Percentiles rank a stretch among this genome's conserved stretches.
phyloP scores from a whole-genome alignment of 352 stramenopile species.

The Pythium vanterpoolii region DNA sequence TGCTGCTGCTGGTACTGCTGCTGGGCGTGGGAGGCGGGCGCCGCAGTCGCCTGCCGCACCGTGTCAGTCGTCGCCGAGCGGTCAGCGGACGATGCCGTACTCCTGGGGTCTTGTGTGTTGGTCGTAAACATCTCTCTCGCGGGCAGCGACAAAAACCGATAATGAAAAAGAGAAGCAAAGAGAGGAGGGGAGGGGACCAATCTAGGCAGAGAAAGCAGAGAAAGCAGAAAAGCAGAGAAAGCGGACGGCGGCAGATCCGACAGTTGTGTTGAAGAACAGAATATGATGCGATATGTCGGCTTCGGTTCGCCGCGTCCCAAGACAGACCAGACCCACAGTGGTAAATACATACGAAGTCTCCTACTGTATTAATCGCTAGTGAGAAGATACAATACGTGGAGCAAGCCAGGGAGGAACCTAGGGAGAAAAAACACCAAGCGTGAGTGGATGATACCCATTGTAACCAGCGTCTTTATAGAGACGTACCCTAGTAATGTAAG shows the following conservation, averaged over 20 bases:
- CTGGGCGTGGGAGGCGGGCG: not conserved
- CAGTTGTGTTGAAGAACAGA: slow-evolving; percentile 10
- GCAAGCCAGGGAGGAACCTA: not conserved
- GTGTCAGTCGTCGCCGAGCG: not conserved
- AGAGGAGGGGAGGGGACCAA: not conserved
- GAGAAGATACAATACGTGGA: slow-evolving; percentile 1
- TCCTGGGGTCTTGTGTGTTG: not conserved
- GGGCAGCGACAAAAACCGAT: not conserved
- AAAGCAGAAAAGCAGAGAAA: not conserved
- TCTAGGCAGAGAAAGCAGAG: not conserved
- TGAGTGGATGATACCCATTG: not conserved
- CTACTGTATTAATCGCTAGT: not conserved
- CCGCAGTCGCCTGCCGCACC: not conserved
- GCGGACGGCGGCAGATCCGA: not conserved
- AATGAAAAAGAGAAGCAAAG: not conserved
- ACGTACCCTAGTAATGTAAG: slow-evolving; percentile 23
- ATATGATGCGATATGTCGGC: slow-evolving; percentile 1
- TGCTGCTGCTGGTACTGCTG: not conserved
- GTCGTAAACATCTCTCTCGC: not conserved
- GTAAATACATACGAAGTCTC: not conserved
- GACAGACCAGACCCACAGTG: not conserved
- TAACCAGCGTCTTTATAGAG: not conserved
- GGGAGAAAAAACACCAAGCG: not conserved
- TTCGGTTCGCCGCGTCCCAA: not conserved
- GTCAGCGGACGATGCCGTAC: not conserved